Evolutionary conservation across 345 rosid species (phyloP).

Genomic region (Syzygium oleosum): DNA sequence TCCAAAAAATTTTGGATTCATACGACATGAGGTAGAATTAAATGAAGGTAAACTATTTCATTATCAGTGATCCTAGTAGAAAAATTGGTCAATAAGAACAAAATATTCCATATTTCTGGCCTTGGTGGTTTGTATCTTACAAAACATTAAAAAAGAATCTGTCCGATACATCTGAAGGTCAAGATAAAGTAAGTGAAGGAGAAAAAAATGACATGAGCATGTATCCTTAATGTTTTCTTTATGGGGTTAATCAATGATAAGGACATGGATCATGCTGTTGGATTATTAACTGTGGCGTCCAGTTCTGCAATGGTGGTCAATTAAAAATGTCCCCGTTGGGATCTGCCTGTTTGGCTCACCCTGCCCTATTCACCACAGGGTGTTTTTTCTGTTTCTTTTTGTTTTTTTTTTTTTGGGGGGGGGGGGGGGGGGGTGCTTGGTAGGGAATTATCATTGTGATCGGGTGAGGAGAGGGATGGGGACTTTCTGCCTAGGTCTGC

Average conservation of each 20-base stretch:
- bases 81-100: background rate
- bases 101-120: background rate
- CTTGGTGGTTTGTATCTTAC: background rate
- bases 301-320: background rate
- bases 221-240: background rate
- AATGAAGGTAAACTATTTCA: background rate
- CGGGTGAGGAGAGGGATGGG: background rate
- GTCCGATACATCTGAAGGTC: background rate
- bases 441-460: background rate
- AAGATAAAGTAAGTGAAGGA: background rate
- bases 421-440: background rate
- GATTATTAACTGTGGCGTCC: background rate
- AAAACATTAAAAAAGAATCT: background rate
- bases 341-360: background rate
- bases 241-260: background rate
- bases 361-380: background rate
- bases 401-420: background rate
- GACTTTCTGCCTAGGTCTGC: background rate
- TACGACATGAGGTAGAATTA: background rate
- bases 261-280: background rate
- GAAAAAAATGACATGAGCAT: background rate
- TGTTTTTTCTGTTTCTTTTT: background rate
- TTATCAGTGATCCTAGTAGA: background rate
- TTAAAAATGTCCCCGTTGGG: background rate
- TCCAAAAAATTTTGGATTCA: background rate